phyloP scores from a whole-genome alignment of 805 yeast species.

The Dipodascopsis tothii region DNA sequence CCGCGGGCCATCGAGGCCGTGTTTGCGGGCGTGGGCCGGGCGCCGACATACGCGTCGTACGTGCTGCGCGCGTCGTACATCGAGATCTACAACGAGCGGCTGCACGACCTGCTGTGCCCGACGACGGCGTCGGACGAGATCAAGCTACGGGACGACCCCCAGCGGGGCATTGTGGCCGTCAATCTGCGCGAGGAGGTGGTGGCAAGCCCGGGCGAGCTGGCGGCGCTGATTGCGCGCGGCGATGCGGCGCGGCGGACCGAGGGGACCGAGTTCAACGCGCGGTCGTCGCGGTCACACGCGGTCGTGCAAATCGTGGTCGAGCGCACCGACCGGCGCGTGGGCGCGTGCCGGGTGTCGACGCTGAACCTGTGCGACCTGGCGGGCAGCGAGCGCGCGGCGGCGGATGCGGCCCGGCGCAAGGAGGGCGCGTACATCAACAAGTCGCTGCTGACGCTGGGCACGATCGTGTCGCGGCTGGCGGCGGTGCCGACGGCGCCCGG shows the following conservation, averaged over 20 bases:
- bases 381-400: slow-evolving; percentile 84
- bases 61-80: slow-evolving; percentile 60
- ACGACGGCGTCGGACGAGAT: slow-evolving; percentile 44
- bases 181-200: slow-evolving; percentile 65
- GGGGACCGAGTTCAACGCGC: slow-evolving; percentile 79
- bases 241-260: slow-evolving; percentile 71
- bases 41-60: slow-evolving; percentile 32
- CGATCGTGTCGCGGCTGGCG: slow-evolving; percentile 79
- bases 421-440: slow-evolving; percentile 93
- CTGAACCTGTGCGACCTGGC: slow-evolving; percentile 90
- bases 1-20: slow-evolving; percentile 57
- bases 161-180: slow-evolving; percentile 58
- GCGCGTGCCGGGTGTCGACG: slow-evolving; percentile 34
- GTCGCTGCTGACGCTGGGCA: slow-evolving; percentile 79
- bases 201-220: slow-evolving; percentile 49
- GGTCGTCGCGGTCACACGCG: slow-evolving; percentile 89
- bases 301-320: slow-evolving; percentile 62
- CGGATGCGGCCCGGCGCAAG: slow-evolving; percentile 70
- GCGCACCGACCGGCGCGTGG: slow-evolving; percentile 22
- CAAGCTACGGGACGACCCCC: slow-evolving; percentile 68
- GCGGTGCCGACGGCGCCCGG: slow-evolving; percentile 31
- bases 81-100: slow-evolving; percentile 81
- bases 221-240: slow-evolving; percentile 56
- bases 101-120: slow-evolving; percentile 63
- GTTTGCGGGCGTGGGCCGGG: slow-evolving; percentile 40